Evolutionary conservation across 176 grass and related monocot genomes (phyloP).

Genomic region (Oryza longistaminata): DNA sequence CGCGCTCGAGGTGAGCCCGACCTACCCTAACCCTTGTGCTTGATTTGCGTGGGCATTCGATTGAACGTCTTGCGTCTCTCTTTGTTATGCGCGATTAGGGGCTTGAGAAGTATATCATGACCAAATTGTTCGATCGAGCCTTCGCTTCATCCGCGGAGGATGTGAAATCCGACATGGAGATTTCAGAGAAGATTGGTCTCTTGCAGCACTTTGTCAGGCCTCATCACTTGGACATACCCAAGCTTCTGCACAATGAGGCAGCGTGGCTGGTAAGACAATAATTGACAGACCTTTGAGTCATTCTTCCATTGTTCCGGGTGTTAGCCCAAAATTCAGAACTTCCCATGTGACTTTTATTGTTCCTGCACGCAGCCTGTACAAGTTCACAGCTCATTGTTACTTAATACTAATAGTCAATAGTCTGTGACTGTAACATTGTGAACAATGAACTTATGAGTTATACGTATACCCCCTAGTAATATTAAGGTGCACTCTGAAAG

Average conservation of each 20-base stretch:
- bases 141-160: slow-evolving; percentile 67
- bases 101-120: slow-evolving; percentile 93
- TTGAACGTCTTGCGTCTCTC: background rate
- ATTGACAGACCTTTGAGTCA: background rate
- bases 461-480: background rate
- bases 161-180: slow-evolving; percentile 43
- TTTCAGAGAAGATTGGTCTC: slow-evolving; percentile 68
- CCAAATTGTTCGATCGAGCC: slow-evolving; percentile 72
- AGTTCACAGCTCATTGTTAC: background rate
- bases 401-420: background rate
- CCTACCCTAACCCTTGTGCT: background rate
- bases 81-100: slow-evolving; percentile 41
- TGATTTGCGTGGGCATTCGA: background rate
- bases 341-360: background rate
- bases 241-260: slow-evolving; percentile 67
- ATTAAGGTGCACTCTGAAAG: background rate
- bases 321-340: background rate
- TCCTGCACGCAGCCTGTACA: background rate
- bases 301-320: slow-evolving; percentile 6
- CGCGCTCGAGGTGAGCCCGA: slow-evolving; percentile 70
- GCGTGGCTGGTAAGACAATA: slow-evolving; percentile 65
- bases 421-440: background rate
- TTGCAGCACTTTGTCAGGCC: slow-evolving; percentile 87
- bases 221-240: slow-evolving; percentile 88
- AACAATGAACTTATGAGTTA: background rate